These are phyloP conservation scores for Pleomassaria siparia DNA, from an alignment of 2,329 filamentous ascomycete genomes.

Conservation along the genomic window DNA sequence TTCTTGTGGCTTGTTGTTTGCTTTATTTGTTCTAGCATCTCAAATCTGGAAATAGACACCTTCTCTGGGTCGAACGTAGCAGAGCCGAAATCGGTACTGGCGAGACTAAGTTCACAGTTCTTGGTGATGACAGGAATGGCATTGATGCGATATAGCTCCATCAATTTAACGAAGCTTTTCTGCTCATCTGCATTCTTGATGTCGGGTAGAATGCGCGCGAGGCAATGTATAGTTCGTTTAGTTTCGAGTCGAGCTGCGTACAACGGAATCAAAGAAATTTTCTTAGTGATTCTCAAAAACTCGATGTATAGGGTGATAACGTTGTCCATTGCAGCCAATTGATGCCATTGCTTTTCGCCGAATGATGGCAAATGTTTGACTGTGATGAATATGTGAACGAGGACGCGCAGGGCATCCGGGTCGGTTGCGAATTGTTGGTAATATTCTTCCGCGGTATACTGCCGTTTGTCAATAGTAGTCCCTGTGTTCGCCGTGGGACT, in stretches of 20 bases:
- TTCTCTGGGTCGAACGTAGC: conserved; percentile 14
- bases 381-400: conserved; percentile 62
- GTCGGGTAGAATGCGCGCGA: conserved; percentile 76
- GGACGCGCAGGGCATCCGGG: conserved; percentile 48
- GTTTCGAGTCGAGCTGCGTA: conserved; percentile 79
- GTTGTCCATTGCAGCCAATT: conserved; percentile 63
- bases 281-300: conserved; percentile 69
- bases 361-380: conserved; percentile 55
- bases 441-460: conserved; percentile 23
- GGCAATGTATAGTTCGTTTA: conserved; percentile 65
- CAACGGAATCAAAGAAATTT: conserved; percentile 78
- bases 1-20: conserved; percentile 44
- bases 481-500: conserved; percentile 24
- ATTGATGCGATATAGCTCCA: conserved; percentile 74
- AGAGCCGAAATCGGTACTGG: conserved; percentile 27
- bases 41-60: conserved; percentile 35
- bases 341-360: conserved; percentile 21
- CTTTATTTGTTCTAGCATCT: conserved; percentile 55
- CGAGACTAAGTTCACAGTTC: conserved; percentile 55
- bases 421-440: conserved; percentile 42
- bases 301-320: conserved; percentile 81
- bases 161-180: conserved; percentile 68
- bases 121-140: conserved; percentile 71
- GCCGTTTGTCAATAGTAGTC: conserved; percentile 19
- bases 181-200: conserved; percentile 68